phyloP scores from a whole-genome alignment of 768 basidiomycete species.

The Lentinula lateritia region DNA sequence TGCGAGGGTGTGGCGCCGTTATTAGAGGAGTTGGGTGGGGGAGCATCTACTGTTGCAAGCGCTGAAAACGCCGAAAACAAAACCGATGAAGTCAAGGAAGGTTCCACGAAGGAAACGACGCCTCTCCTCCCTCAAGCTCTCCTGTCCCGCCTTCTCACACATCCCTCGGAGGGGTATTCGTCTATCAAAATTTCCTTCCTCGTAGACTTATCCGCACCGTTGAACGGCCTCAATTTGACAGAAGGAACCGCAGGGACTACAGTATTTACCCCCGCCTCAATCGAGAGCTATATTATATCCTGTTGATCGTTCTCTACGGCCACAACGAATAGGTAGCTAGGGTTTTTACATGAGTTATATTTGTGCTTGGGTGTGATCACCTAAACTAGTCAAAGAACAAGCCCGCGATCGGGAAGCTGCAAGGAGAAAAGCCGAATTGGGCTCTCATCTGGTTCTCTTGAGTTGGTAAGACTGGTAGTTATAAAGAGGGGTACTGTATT shows the following conservation, averaged over 20 bases:
- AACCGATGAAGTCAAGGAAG: background rate
- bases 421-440: no score
- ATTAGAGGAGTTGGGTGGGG: constrained; percentile 45
- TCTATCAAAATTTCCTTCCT: constrained; percentile 77
- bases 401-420: constrained; percentile 13
- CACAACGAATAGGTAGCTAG: no score
- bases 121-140: constrained; percentile 87
- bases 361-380: background rate
- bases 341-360: background rate
- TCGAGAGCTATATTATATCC: constrained; percentile 91
- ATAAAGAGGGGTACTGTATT: no score
- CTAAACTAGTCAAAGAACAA: background rate
- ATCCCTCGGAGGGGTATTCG: constrained; percentile 90
- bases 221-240: constrained; percentile 33
- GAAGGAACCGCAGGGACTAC: constrained; percentile 7
- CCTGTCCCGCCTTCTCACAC: constrained; percentile 83
- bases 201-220: constrained; percentile 70
- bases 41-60: no score
- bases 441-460: no score
- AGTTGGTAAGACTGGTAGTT: no score
- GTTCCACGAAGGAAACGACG: background rate
- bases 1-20: constrained; percentile 76
- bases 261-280: constrained; percentile 63
- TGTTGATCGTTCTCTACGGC: constrained; percentile 51
- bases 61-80: constrained; percentile 6